A percentile compares a stretch with the other conserved stretches of the same genome.
These are phyloP conservation scores for Aspergillus heteromorphus DNA, from an alignment of 495 filamentous ascomycete species.

Conservation along the genomic window DNA sequence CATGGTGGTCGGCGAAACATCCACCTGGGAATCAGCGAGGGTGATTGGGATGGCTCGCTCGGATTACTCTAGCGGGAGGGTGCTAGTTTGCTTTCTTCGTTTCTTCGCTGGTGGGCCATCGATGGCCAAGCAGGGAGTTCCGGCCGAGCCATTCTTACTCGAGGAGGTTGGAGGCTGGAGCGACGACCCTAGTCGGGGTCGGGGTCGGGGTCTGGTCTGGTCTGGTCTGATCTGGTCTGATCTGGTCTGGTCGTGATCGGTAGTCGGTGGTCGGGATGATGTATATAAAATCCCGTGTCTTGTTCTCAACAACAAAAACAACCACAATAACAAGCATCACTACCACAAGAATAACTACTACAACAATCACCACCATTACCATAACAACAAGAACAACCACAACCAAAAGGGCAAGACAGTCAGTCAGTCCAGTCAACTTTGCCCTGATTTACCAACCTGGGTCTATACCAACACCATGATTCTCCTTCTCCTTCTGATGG, in stretches of 20 bases:
- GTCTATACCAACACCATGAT: no score
- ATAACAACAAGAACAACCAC: no score
- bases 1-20: constrained; percentile 19
- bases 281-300: background rate
- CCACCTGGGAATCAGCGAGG: constrained; percentile 12
- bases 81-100: constrained; percentile 19
- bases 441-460: no score
- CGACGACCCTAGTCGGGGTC: constrained; percentile 5
- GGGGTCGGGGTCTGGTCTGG: constrained; percentile 4
- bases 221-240: background rate
- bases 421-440: no score
- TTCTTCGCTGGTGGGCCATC: constrained; percentile 12
- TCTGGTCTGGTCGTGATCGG: background rate
- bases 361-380: no score
- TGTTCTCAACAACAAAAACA: no score
- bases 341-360: no score
- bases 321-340: no score
- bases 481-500: no score
- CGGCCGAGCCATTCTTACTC: constrained; percentile 15
- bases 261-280: background rate
- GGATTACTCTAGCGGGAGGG: constrained; percentile 14
- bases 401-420: background rate
- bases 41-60: no score
- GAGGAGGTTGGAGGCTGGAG: constrained; percentile 8
- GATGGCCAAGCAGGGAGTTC: constrained; percentile 10